These are phyloP conservation scores for Xylaria sp. DNA, from an alignment of 2,329 filamentous ascomycete genomes.

Conservation along the genomic window DNA sequence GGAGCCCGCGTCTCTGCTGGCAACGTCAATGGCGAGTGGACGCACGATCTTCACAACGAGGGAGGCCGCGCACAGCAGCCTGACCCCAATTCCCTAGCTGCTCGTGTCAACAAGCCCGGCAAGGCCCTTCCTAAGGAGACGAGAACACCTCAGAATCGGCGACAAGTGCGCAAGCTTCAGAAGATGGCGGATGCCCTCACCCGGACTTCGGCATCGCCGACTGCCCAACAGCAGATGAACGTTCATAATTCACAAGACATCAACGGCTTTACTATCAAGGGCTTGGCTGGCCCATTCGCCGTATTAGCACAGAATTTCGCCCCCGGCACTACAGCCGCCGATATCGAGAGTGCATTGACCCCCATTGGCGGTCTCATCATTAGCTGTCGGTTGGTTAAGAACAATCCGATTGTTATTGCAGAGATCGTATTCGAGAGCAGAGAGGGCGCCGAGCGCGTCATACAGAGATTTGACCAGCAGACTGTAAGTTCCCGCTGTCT, in stretches of 20 bases:
- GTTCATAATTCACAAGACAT: conserved; percentile 22
- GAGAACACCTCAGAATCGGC: conserved; percentile 17
- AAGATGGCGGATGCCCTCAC: conserved; percentile 43
- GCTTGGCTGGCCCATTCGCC: conserved; percentile 65
- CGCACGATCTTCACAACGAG: conserved; percentile 60
- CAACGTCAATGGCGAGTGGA: conserved; percentile 64
- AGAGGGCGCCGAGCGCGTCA: conserved; percentile 68
- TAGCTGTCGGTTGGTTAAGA: conserved; percentile 62
- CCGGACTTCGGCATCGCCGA: conserved; percentile 36
- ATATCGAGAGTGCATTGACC: conserved; percentile 78
- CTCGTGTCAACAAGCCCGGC: conserved; percentile 42
- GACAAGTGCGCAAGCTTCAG: conserved; percentile 33
- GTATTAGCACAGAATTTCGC: conserved; percentile 79
- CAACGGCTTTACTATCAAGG: conserved; percentile 62
- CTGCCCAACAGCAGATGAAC: conserved; percentile 35
- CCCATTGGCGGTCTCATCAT: conserved; percentile 64
- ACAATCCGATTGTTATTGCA: conserved; percentile 66
- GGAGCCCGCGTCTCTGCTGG: conserved; percentile 38
- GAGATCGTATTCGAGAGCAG: conserved; percentile 70
- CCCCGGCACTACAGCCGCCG: conserved; percentile 71
- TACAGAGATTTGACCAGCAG: conserved; percentile 72
- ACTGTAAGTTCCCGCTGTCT: conserved; percentile 48
- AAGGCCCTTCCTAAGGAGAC: conserved; percentile 25
- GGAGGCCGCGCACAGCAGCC: conserved; percentile 37
- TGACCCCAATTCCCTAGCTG: conserved; percentile 39